phyloP scores from a whole-genome alignment of 176 grass and related monocot genomes.

The Zoysia pacifica region DNA sequence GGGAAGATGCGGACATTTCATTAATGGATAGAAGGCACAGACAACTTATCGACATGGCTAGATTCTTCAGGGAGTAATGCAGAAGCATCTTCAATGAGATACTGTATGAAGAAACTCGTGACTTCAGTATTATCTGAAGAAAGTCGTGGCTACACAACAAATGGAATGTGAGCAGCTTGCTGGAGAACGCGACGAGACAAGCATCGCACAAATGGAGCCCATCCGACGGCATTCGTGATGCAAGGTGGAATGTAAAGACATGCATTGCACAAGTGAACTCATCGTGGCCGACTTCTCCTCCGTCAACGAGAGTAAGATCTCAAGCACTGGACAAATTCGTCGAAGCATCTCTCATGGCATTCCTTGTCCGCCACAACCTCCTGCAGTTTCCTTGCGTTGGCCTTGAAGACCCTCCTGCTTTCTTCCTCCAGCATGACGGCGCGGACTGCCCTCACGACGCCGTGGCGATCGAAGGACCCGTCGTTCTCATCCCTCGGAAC shows the following conservation, averaged over 20 bases:
- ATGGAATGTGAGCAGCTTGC: not conserved
- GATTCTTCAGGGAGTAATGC: not conserved
- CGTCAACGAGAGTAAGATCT: not conserved
- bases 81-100: not conserved
- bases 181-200: not conserved
- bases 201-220: no score
- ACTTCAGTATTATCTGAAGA: not conserved
- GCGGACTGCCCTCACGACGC: not conserved
- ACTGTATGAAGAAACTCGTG: not conserved
- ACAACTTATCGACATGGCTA: not conserved
- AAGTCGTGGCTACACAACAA: not conserved
- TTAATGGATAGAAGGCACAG: not conserved
- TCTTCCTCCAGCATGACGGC: not conserved
- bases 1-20: no score
- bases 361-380: not conserved
- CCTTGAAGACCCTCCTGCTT: not conserved
- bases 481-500: not conserved
- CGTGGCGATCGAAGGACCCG: not conserved
- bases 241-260: no score
- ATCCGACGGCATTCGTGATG: no score
- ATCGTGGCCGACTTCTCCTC: not conserved
- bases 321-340: not conserved
- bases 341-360: not conserved
- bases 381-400: not conserved
- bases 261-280: no score